These are phyloP conservation scores for Viola odorata DNA, from an alignment of 345 rosid genomes.

Conservation along the genomic window DNA sequence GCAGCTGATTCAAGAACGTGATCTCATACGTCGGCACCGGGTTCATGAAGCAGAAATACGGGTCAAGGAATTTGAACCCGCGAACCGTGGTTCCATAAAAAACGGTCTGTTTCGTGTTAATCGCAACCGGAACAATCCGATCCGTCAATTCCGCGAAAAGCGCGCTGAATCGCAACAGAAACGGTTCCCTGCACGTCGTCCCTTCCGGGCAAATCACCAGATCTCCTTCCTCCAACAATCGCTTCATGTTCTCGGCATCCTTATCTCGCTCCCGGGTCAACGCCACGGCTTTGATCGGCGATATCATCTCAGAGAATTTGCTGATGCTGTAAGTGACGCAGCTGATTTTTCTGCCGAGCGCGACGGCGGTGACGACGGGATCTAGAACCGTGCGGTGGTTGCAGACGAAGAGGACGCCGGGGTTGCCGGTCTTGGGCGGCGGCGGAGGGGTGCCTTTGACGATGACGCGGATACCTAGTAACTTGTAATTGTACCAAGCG, in stretches of 20 bases:
- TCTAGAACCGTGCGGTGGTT: slow-evolving; percentile 86
- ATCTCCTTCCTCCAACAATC: slow-evolving; percentile 79
- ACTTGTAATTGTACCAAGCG: slow-evolving; percentile 50
- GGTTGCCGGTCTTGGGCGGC: slow-evolving; percentile 57
- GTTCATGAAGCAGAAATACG: slow-evolving; percentile 90
- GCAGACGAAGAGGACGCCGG: slow-evolving; percentile 80
- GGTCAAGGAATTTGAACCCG: slow-evolving; percentile 77
- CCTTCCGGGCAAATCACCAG: slow-evolving; percentile 94
- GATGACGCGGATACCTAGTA: slow-evolving; percentile 47
- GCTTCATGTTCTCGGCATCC: slow-evolving; percentile 72
- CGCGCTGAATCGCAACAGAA: slow-evolving; percentile 81
- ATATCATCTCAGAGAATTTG: slow-evolving; percentile 72
- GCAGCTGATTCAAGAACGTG: slow-evolving; percentile 83
- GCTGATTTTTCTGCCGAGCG: slow-evolving; percentile 77
- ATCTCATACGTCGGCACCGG: slow-evolving; percentile 85
- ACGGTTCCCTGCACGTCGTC: slow-evolving; percentile 91
- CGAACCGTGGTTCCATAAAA: slow-evolving; percentile 80
- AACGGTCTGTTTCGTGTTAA: slow-evolving; percentile 67
- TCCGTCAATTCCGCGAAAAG: slow-evolving; percentile 86
- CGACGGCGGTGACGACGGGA: slow-evolving; percentile 78
- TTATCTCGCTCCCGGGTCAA: slow-evolving; percentile 72
- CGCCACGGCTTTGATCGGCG: slow-evolving; percentile 91
- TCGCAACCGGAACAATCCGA: slow-evolving; percentile 84
- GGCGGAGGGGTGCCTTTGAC: slow-evolving; percentile 77
- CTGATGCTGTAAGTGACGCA: slow-evolving; percentile 96